Base-by-base conservation (phyloP, 768 basidiomycete species). In the Cyclocybe aegerita region DNA sequence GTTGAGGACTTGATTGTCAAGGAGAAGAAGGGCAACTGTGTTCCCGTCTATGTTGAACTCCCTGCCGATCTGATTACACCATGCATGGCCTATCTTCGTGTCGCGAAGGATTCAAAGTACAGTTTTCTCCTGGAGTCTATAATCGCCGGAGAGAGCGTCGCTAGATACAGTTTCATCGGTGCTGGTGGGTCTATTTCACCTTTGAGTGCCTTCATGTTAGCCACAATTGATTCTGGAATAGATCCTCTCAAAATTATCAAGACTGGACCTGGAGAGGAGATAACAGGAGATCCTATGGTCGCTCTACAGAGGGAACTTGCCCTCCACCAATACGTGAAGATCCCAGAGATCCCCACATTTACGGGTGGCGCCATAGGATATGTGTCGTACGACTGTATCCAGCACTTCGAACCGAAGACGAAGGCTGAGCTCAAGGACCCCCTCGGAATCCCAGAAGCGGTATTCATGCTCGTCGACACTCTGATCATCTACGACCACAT, bases 291-390 rank as follows among this genome's bases (percentile, higher is more conserved):
- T 66, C 97, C 97, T 9, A 83, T 94, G 77, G 65, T 72, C 29
- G 81, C 79, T 23, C 80, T 99, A 39, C 89, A 98, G 70, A 85
- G 82, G 59, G 93, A 96, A 65, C 81, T 99, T 15, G 73, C 85
- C 6, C 73, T 87, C 46, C 92, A 98, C 74, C 79, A 88, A 67
- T 97, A 95, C 65, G 81, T 97, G 68, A 88, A 88, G 65, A 83
- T 97, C 17, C 93, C 93, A 4, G 90, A 95, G 66, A 78, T 96
- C 33, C 86, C 91, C 1, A 95, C 95, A 0, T 97, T 98, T 65
- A 96, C 94, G 39, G 97, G 97, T 40, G 97, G 97, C 39, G 96
- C 95, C 1, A 92, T 98, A 62, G 97, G 97, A 47, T 98, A 97
- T 66, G 93, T 99, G 53, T 83, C 93, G 9, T 99, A 94, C 72